Evolutionary conservation across 2,329 filamentous ascomycete genomes (phyloP), one percentile per base, ranked within the genome.

Genomic region (Ceratocystis ficicola): DNA sequence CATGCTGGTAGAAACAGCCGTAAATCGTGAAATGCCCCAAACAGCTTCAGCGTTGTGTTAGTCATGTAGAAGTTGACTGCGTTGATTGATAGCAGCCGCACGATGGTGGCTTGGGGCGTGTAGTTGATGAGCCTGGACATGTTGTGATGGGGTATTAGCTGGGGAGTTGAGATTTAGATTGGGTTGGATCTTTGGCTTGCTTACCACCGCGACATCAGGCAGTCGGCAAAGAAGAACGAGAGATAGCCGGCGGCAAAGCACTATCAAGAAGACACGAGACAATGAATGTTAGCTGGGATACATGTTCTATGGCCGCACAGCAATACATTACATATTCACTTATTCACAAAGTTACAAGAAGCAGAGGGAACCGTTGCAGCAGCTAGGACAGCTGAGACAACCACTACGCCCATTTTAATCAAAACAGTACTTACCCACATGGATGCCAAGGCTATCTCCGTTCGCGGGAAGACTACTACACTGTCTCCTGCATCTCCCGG

Each of bases 151-250:
- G 41, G 46, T 17, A 22, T 25, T 20, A 48, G 28, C 22, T 5
- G 12, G 44, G 22, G 50, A 20, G n/a, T 57, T 41, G 36, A 44
- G 50, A 48, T 41, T 41, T 15, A 41, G 20, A 55, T 75, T 25
- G 3, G 48, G n/a, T 25, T 20, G n/a, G n/a, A 20, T 2, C n/a
- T 10, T 50, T 41, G 36, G 48, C 48, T 12, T 20, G n/a, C 80
- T 57, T 72, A 89, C 87, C 88, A 92, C 76, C 89, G 80, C 68
- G 87, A 90, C 88, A 92, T 91, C 71, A 92, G 82, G 75, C 88
- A 90, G 76, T 92, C 88, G 66, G 87, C 89, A 73, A 92, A 92
- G 77, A 90, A 89, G 75, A 90, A 92, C 63, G 87, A 88, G 68
- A 91, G 81, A 74, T 90, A 90, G 65, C 86, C 88, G 22, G 87